A percentile compares a stretch with the other conserved stretches of the same genome.
These are phyloP conservation scores for Pachyrhizus erosus DNA, from an alignment of 306 rosid genomes.

Conservation along the genomic window DNA sequence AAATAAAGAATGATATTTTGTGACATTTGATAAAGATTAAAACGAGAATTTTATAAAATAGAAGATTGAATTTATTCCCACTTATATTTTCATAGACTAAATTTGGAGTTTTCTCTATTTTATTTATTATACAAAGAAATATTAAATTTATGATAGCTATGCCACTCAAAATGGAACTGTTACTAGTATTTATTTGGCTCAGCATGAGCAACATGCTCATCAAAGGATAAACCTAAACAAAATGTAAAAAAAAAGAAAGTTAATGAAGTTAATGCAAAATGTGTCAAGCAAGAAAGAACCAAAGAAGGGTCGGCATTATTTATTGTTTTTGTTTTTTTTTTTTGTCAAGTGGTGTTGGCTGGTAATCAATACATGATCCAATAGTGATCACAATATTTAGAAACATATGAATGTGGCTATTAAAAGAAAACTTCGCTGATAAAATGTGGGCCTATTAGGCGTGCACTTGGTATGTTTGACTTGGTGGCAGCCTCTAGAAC, in stretches of 20 bases:
- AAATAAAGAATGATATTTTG: neutral
- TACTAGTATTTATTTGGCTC: neutral
- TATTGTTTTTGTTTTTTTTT: neutral
- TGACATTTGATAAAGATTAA: neutral
- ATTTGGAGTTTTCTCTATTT: neutral
- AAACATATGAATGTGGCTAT: constrained; percentile 28
- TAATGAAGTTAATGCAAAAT: neutral
- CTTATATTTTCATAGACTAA: neutral
- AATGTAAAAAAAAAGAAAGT: neutral
- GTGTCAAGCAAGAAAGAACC: constrained; percentile 4
- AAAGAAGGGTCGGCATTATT: neutral
- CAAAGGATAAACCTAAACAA: constrained; percentile 3
- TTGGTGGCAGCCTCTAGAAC: constrained; percentile 48
- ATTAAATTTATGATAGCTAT: neutral
- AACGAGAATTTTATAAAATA: neutral
- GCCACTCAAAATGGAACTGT: neutral
- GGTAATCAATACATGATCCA: constrained; percentile 32
- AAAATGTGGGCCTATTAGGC: constrained; percentile 46
- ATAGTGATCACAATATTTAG: constrained; percentile 22
- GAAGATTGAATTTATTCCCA: neutral
- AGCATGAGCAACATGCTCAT: neutral
- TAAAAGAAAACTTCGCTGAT: constrained; percentile 28
- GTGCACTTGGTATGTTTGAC: constrained; percentile 49
- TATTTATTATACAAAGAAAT: neutral
- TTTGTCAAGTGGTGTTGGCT: constrained; percentile 41